phyloP scores from a whole-genome alignment of 2,329 filamentous ascomycete species.

The Alternaria solani region DNA sequence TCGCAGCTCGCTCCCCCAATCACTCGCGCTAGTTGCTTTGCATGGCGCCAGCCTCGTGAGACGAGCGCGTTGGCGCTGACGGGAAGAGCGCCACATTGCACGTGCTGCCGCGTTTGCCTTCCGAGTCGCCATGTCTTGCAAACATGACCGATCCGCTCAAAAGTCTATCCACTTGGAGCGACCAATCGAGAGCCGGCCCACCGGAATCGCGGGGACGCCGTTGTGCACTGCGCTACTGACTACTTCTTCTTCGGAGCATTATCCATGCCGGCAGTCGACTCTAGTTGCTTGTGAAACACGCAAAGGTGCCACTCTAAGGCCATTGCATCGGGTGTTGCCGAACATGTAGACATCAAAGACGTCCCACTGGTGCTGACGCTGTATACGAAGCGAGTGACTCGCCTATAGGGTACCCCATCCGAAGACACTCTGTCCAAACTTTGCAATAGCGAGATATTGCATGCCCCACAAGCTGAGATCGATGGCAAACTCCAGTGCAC shows the following conservation, averaged over 20 bases:
- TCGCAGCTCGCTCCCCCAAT: conserved; percentile 25
- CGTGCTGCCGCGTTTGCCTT: conserved; percentile 10
- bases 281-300: conserved; percentile 16
- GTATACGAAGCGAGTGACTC: conserved; percentile 4
- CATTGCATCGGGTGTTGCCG: conserved; percentile 19
- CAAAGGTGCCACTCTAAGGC: conserved; percentile 13
- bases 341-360: not conserved
- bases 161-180: not conserved
- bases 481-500: conserved; percentile 41
- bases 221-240: conserved; percentile 1
- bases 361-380: conserved; percentile 4
- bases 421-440: conserved; percentile 40
- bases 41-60: conserved; percentile 5
- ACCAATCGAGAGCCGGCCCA: conserved; percentile 4
- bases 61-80: conserved; percentile 4
- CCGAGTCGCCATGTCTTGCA: not conserved
- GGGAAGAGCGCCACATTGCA: conserved; percentile 12
- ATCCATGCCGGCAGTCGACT: conserved; percentile 12
- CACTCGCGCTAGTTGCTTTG: conserved; percentile 10
- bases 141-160: not conserved
- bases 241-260: conserved; percentile 10
- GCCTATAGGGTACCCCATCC: conserved; percentile 48
- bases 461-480: conserved; percentile 47
- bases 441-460: conserved; percentile 42
- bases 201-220: conserved; percentile 7